Percentiles rank a stretch among this genome's conserved stretches.
phyloP scores from a whole-genome alignment of 257 asterid species.

The Mentha longifolia region DNA sequence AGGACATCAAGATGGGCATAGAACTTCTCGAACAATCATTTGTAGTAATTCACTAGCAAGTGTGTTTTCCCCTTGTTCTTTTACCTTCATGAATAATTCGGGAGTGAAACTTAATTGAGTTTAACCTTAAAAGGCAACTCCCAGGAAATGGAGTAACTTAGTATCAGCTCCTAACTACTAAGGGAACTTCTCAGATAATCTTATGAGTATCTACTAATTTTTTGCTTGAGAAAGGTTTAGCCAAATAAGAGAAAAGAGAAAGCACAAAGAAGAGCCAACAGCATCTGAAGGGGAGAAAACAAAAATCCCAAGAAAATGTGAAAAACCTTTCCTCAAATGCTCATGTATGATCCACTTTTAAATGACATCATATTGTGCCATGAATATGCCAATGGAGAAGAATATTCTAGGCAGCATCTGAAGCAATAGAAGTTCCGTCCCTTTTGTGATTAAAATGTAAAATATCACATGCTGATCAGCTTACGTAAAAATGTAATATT shows the following conservation, averaged over 20 bases:
- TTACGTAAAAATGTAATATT: neutral
- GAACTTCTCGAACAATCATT: neutral
- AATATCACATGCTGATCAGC: conserved; percentile 4
- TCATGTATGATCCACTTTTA: neutral
- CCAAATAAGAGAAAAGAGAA: too few species aligned
- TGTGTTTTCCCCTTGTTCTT: neutral
- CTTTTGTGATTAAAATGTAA: conserved; percentile 6
- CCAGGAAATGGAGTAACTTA: too few species aligned
- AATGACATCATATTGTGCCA: neutral
- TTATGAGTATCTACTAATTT: too few species aligned
- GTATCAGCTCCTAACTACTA: too few species aligned
- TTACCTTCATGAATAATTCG: neutral
- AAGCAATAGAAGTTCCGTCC: neutral
- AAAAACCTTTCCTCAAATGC: too few species aligned
- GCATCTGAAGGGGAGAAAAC: too few species aligned
- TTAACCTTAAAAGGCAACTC: neutral
- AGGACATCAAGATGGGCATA: neutral
- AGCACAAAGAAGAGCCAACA: too few species aligned
- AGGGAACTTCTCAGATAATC: too few species aligned
- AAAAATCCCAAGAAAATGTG: too few species aligned
- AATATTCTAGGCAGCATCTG: too few species aligned
- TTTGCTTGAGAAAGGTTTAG: too few species aligned
- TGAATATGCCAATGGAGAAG: neutral
- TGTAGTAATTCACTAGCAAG: conserved; percentile 1
- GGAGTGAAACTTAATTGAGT: neutral